These are phyloP conservation scores for Russula abietina DNA, from an alignment of 768 basidiomycete genomes.

Conservation along the genomic window DNA sequence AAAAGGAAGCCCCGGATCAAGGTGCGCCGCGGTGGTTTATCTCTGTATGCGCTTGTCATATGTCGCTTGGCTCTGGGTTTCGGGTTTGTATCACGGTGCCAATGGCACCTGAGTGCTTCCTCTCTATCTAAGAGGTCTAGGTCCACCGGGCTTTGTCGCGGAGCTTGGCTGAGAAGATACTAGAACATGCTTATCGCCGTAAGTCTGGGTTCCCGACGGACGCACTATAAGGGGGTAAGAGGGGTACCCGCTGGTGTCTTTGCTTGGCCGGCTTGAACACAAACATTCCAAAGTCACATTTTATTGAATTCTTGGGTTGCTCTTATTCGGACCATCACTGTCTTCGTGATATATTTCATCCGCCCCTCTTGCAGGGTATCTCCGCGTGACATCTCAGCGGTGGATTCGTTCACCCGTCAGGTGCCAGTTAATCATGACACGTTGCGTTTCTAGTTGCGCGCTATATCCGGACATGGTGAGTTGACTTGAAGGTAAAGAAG, in stretches of 20 bases:
- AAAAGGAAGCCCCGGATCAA: not conserved
- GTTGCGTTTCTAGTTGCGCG: not conserved
- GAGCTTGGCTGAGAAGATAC: no score
- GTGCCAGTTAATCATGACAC: not conserved
- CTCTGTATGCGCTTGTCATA: not conserved
- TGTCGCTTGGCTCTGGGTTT: not conserved
- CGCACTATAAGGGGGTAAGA: not conserved
- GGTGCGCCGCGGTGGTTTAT: not conserved
- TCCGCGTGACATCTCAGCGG: not conserved
- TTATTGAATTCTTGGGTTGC: no score
- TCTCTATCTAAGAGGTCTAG: not conserved
- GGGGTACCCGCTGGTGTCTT: not conserved
- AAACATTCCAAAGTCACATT: not conserved
- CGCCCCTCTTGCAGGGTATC: not conserved
- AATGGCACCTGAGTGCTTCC: not conserved
- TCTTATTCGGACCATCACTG: not conserved
- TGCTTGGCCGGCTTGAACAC: not conserved
- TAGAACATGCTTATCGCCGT: not conserved
- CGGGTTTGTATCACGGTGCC: not conserved
- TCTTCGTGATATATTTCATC: not conserved
- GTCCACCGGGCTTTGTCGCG: not conserved
- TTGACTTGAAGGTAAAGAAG: not conserved
- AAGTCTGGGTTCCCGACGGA: not conserved
- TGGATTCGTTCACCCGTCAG: not conserved
- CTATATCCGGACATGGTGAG: not conserved